Conservation (phyloP, 805 yeast genomes). For the Lachancea nothofagi region DNA sequence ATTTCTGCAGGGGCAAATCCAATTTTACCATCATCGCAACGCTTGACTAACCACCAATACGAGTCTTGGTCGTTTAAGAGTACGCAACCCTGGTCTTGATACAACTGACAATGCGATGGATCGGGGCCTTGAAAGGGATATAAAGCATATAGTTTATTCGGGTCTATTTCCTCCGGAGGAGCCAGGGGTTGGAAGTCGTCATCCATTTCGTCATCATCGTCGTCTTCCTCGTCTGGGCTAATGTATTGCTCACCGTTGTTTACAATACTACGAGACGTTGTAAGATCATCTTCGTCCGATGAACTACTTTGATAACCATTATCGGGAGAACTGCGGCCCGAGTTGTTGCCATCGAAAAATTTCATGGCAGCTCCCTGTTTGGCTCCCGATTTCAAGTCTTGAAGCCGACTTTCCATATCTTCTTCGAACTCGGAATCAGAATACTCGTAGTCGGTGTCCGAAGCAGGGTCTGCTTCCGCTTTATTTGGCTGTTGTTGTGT, state of each 20-base stretch:
- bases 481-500: slow-evolving; percentile 3
- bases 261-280: background rate
- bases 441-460: slow-evolving; percentile 24
- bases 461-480: slow-evolving; percentile 1
- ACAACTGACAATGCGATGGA: slow-evolving; percentile 79
- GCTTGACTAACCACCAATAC: slow-evolving; percentile 92
- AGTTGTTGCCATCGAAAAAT: slow-evolving; percentile 1
- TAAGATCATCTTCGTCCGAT: slow-evolving; percentile 6
- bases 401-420: slow-evolving; percentile 28
- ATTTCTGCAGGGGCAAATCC: slow-evolving; percentile 98
- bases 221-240: slow-evolving; percentile 5
- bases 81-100: slow-evolving; percentile 75
- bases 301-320: too few species aligned
- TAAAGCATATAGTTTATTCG: slow-evolving; percentile 76
- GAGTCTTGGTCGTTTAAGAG: slow-evolving; percentile 83
- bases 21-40: slow-evolving; percentile 54
- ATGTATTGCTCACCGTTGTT: background rate
- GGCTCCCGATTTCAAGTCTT: slow-evolving; percentile 11
- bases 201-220: slow-evolving; percentile 29
- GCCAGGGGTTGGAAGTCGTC: slow-evolving; percentile 41
- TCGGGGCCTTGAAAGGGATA: slow-evolving; percentile 89
- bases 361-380: background rate
- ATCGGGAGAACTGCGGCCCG: too few species aligned
- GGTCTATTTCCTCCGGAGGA: slow-evolving; percentile 79
- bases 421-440: slow-evolving; percentile 36